Evolutionary conservation across 495 filamentous ascomycete species (phyloP).

Genomic region (Rostrohypoxylon terebratum): DNA sequence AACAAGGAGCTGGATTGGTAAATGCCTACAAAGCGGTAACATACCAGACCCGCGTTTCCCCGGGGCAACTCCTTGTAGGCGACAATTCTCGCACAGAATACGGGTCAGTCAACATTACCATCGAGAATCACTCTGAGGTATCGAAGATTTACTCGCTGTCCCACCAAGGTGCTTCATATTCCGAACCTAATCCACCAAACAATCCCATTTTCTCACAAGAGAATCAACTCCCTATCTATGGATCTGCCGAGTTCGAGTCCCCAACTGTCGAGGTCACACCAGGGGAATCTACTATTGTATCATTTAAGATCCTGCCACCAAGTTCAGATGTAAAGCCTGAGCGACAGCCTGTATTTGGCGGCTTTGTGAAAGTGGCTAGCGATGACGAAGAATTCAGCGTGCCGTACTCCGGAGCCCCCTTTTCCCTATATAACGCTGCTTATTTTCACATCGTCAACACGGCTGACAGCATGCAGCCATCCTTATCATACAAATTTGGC

Average conservation of each 20-base stretch:
- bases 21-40: slow-evolving; percentile 50
- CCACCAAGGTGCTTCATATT: slow-evolving; percentile 43
- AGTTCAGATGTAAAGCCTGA: slow-evolving; percentile 30
- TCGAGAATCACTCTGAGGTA: slow-evolving; percentile 33
- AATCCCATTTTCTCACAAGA: slow-evolving; percentile 34
- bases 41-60: slow-evolving; percentile 33
- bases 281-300: slow-evolving; percentile 28
- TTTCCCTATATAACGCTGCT: slow-evolving; percentile 43
- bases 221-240: slow-evolving; percentile 44
- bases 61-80: slow-evolving; percentile 36
- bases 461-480: slow-evolving; percentile 14
- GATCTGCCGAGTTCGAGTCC: slow-evolving; percentile 39
- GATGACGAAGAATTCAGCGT: slow-evolving; percentile 43
- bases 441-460: slow-evolving; percentile 40
- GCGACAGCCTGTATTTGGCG: slow-evolving; percentile 43
- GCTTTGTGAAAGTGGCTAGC: slow-evolving; percentile 40
- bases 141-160: slow-evolving; percentile 39
- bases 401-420: slow-evolving; percentile 46
- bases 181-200: slow-evolving; percentile 32
- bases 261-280: slow-evolving; percentile 34
- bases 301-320: slow-evolving; percentile 38
- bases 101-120: slow-evolving; percentile 37
- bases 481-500: slow-evolving; percentile 29
- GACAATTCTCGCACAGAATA: slow-evolving; percentile 32
- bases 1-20: slow-evolving; percentile 50